Base-by-base conservation (phyloP, 768 basidiomycete species). In the Arthromyces matolae region DNA sequence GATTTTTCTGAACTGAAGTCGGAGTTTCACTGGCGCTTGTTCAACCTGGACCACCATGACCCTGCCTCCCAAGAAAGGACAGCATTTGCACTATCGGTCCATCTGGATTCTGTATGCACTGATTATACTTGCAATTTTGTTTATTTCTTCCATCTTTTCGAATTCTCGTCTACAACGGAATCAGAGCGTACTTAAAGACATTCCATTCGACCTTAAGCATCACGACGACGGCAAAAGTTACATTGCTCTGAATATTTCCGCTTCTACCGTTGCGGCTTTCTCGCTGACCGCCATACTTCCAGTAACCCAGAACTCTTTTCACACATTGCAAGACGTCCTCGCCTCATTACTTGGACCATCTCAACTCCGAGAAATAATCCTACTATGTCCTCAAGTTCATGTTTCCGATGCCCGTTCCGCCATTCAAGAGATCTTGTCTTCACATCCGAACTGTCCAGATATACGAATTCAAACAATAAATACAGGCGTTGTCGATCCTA, bases 261-360 rank as follows among this genome's bases (percentile, higher is more conserved):
- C 38, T 34, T 12, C 44, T 22, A 20, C 20, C 2, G 45, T 65
- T 19, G 56, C 61, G 20, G 52, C 36, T 14, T 57, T 65, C 33
- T 73, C 74, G 13, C 55, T 81, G 45, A 76, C 76, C 12, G 76
- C 67, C 10, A 55, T 84, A 31, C 60, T 84, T 3, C 79, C 81
- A 12, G 67, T 83, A 40, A 62, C 69, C 5, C 24, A 55, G 2
- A 42, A 47, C 5, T 71, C 77, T 3, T 40, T 79, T 2, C 24
- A 57, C 3, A 36, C 40, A 22, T 59, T 79, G 31, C 64, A 64
- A 34, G 41, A 52, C 0, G 61, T 68, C 5, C 64, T 83, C 10
- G 54, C 51, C 2, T 64, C 71, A 5, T 63, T 84, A 36, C 62
- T 78, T 8, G 57, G 58, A 10, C 55, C 65, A 3, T 58, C 71